A percentile compares a stretch with the other conserved stretches of the same genome.
phyloP scores from a whole-genome alignment of 192 early-diverging fungal species.

The Pilobolus umbonatus region DNA sequence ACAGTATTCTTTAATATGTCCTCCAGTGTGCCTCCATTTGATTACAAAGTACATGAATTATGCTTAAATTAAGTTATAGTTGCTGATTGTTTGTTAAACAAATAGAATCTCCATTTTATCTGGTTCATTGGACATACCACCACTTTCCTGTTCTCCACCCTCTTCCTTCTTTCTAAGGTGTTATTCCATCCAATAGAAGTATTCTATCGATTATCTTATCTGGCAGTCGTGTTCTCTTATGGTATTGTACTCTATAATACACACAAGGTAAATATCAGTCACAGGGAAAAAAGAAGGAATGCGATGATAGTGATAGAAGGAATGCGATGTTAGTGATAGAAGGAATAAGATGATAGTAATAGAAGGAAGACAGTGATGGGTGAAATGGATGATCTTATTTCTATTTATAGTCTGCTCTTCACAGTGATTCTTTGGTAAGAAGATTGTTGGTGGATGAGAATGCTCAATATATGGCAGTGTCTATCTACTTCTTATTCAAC shows the following conservation, averaged over 20 bases:
- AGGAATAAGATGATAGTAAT: no score
- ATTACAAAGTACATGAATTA: no score
- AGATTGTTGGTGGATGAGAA: slow-evolving; percentile 31
- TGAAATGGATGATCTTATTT: neutral
- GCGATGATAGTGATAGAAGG: no score
- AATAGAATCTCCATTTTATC: slow-evolving; percentile 22
- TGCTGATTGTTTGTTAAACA: no score
- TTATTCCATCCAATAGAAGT: slow-evolving; percentile 18
- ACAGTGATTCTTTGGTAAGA: slow-evolving; percentile 1
- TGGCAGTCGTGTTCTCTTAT: slow-evolving; percentile 20
- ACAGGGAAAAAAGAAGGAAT: no score
- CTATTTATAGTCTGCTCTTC: neutral
- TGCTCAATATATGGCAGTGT: slow-evolving; percentile 14
- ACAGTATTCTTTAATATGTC: no score
- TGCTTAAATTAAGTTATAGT: no score
- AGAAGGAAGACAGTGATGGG: neutral
- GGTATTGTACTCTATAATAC: slow-evolving; percentile 26
- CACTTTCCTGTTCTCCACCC: neutral
- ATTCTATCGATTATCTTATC: slow-evolving; percentile 20
- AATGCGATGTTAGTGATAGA: no score
- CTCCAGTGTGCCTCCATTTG: no score
- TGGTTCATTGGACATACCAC: slow-evolving; percentile 29
- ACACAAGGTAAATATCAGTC: slow-evolving; percentile 19
- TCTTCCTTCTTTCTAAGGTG: slow-evolving; percentile 22
- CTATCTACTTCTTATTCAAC: slow-evolving; percentile 25